These are phyloP conservation scores for Chrysoporthe deuterocubensis DNA, from an alignment of 2,329 filamentous ascomycete species.

Conservation along the genomic window DNA sequence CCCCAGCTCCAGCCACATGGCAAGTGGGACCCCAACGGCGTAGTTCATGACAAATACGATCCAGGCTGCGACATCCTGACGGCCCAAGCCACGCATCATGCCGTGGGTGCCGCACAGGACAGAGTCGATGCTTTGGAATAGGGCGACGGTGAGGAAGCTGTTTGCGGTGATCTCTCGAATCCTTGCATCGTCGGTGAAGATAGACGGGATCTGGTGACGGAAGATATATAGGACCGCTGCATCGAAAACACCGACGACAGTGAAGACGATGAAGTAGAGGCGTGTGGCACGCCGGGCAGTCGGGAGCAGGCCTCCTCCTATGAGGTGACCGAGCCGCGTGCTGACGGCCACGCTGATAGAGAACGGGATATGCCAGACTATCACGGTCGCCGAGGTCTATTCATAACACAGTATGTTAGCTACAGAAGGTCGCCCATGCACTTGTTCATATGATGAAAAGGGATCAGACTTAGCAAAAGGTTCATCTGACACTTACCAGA, in stretches of 20 bases:
- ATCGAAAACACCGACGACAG: slow-evolving; percentile 40
- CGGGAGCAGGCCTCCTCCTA: slow-evolving; percentile 42
- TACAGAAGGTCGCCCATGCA: background rate
- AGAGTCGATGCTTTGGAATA: slow-evolving; percentile 42
- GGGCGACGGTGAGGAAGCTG: slow-evolving; percentile 40
- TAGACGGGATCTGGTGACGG: slow-evolving; percentile 36
- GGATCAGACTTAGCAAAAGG: background rate
- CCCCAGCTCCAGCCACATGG: slow-evolving; percentile 45
- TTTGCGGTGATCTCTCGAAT: slow-evolving; percentile 38
- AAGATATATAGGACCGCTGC: slow-evolving; percentile 38
- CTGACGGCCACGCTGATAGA: slow-evolving; percentile 47
- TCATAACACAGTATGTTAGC: background rate
- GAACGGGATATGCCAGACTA: slow-evolving; percentile 50
- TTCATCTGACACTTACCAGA: slow-evolving; percentile 30
- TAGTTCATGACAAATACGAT: slow-evolving; percentile 44
- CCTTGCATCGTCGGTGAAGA: slow-evolving; percentile 39
- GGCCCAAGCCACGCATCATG: slow-evolving; percentile 44
- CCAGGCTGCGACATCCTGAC: slow-evolving; percentile 43
- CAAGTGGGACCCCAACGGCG: slow-evolving; percentile 42
- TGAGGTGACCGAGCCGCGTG: slow-evolving; percentile 48
- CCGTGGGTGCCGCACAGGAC: slow-evolving; percentile 44
- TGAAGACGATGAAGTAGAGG: slow-evolving; percentile 41
- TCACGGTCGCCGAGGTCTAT: slow-evolving; percentile 43
- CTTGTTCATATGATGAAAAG: background rate
- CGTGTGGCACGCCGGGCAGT: slow-evolving; percentile 38